Conservation (phyloP, 1,284 basidiomycete genomes). For the Ceratobasidium papillatum region DNA sequence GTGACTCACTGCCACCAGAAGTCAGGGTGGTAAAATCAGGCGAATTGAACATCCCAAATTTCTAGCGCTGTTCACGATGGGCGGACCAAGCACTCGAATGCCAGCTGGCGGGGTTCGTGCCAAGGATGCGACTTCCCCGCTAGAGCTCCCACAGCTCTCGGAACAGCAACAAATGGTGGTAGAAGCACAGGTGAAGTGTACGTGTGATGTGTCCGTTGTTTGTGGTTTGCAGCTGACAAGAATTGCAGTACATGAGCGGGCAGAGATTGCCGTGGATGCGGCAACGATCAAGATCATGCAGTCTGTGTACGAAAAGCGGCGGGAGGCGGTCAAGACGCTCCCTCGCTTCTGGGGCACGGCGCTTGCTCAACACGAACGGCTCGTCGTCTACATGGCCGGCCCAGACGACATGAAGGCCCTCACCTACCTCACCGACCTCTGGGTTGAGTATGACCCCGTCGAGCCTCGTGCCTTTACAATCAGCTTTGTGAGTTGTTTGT, state of each 20-base stretch:
- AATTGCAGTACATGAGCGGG: slow-evolving; percentile 16
- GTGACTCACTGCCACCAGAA: slow-evolving; percentile 12
- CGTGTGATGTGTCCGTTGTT: not conserved
- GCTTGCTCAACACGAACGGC: slow-evolving; percentile 27
- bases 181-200: slow-evolving; percentile 24
- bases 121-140: slow-evolving; percentile 3
- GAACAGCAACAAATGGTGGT: slow-evolving; percentile 32
- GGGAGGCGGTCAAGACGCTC: slow-evolving; percentile 31
- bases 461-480: slow-evolving; percentile 78
- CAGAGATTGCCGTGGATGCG: slow-evolving; percentile 35
- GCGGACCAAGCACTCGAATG: slow-evolving; percentile 19
- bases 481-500: slow-evolving; percentile 72
- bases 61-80: slow-evolving; percentile 11
- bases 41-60: slow-evolving; percentile 7
- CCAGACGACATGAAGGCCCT: slow-evolving; percentile 72
- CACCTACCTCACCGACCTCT: slow-evolving; percentile 78
- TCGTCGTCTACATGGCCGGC: slow-evolving; percentile 23
- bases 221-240: not conserved
- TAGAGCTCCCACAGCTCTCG: slow-evolving; percentile 16
- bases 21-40: slow-evolving; percentile 7
- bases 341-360: slow-evolving; percentile 39
- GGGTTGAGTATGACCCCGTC: slow-evolving; percentile 69
- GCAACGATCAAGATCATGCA: slow-evolving; percentile 32
- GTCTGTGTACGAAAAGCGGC: slow-evolving; percentile 28
- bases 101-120: not conserved